Base-by-base conservation (phyloP, 2,329 filamentous ascomycete genomes). In the Cladosporium sp. region DNA sequence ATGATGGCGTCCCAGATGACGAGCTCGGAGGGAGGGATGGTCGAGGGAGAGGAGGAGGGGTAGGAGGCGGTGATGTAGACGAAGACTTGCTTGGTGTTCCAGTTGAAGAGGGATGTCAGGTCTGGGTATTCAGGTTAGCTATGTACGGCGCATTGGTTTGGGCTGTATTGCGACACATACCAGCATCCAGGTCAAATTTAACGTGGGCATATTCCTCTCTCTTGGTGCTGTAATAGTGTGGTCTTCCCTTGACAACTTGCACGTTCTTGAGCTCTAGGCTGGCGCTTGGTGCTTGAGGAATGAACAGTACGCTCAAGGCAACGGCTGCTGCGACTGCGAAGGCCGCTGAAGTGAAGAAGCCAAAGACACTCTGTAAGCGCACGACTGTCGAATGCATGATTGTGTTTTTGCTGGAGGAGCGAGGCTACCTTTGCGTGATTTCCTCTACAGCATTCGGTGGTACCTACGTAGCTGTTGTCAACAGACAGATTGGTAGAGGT, bases 51-150 rank as follows among this genome's bases (percentile, higher is more conserved):
- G 48, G 74, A 73, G 48, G 75, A 74, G 36, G 80, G 78, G 71
- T 87, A 88, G 57, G 80, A 87, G 56, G 93, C 93, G 56, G 91
- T 93, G 59, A 99, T 86, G 78, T 96, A 99, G 73, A 97, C 86
- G 77, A 97, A 99, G 68, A 99, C 78, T 77, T 97, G 90, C 75
- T 99, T 99, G 19, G 95, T 99, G 81, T 99, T 99, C 94, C 93
- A 99, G 70, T 90, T 96, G 83, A 97, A 97, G 66, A 99, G 89
- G 42, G 88, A 88, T 60, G 86, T 88, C 60, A 99, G 83, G 77
- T 99, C 93, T 80, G 61, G 32, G 17, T 8, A 32, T 28, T 39
- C 17, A 6, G 19, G 61, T 58, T 22, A 61, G 62, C 59, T n/a
- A 32, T 10, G 45, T 39, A 22, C 15, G 19, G 49, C 24, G 53